Conservation (phyloP, 2,329 filamentous ascomycete species). For the Arthrinium phaeospermum region DNA sequence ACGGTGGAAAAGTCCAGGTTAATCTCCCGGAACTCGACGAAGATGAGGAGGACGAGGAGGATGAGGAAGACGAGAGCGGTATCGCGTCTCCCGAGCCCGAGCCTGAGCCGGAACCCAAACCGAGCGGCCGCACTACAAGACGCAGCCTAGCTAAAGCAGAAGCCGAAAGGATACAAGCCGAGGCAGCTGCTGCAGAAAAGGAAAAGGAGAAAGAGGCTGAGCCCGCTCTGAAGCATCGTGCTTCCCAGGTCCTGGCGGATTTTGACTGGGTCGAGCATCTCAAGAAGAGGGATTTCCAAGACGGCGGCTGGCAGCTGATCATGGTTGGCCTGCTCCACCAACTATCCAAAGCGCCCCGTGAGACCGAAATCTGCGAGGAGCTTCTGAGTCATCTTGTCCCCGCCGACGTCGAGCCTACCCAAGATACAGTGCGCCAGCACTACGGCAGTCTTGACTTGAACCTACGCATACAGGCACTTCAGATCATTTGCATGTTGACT, state of each 20-base stretch:
- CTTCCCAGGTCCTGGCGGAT: conserved; percentile 74
- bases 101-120: conserved; percentile 71
- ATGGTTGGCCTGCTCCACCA: conserved; percentile 87
- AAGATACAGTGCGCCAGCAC: conserved; percentile 73
- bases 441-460: conserved; percentile 85
- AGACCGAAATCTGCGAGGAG: conserved; percentile 76
- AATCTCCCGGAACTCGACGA: conserved; percentile 76
- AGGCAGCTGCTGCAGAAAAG: conserved; percentile 20
- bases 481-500: conserved; percentile 85
- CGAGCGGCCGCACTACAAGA: conserved; percentile 74
- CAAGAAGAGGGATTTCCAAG: conserved; percentile 80
- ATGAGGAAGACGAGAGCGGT: conserved; percentile 60
- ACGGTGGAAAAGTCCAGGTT: conserved; percentile 81
- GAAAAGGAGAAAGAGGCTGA: conserved; percentile 49
- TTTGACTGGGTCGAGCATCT: conserved; percentile 88
- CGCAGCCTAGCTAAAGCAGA: conserved; percentile 86
- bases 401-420: conserved; percentile 73
- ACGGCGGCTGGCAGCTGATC: conserved; percentile 91
- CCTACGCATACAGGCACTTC: conserved; percentile 76
- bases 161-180: conserved; percentile 68
- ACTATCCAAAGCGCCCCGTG: conserved; percentile 75
- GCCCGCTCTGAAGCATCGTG: conserved; percentile 64
- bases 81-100: conserved; percentile 64
- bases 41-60: conserved; percentile 70
- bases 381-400: conserved; percentile 84